Percentiles rank a stretch among this genome's conserved stretches.
phyloP scores from a whole-genome alignment of 345 rosid species.

The Streptanthus diversifolius region DNA sequence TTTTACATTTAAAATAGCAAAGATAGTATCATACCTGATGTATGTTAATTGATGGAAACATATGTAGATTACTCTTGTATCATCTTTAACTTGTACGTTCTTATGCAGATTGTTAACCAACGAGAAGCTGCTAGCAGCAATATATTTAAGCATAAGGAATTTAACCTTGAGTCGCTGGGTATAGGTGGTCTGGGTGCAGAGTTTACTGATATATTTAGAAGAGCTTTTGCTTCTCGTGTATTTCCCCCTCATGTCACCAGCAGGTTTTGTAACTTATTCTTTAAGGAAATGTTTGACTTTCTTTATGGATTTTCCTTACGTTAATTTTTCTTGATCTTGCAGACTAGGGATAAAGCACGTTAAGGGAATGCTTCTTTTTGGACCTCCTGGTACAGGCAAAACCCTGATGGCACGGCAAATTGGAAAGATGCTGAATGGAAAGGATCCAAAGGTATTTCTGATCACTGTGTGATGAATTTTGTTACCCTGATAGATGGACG shows the following conservation, averaged over 20 bases:
- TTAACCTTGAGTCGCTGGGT: constrained; percentile 90
- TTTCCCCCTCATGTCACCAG: constrained; percentile 93
- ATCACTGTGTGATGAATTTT: not conserved
- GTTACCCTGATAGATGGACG: not conserved
- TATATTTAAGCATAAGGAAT: constrained; percentile 90
- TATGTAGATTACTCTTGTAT: constrained; percentile 8
- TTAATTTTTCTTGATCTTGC: constrained; percentile 35
- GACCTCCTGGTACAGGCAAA: constrained; percentile 99
- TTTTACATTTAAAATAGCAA: not conserved
- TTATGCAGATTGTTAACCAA: constrained; percentile 80
- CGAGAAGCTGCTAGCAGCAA: constrained; percentile 98
- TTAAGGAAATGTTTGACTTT: constrained; percentile 14
- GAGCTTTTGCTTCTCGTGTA: constrained; percentile 99
- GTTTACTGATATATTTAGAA: constrained; percentile 96
- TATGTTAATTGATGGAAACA: not conserved
- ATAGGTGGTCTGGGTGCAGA: constrained; percentile 99
- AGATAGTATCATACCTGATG: not conserved
- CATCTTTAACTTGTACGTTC: not conserved
- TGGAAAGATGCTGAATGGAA: constrained; percentile 98
- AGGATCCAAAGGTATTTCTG: constrained; percentile 84
- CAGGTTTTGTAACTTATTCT: constrained; percentile 50
- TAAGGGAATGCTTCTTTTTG: constrained; percentile 93
- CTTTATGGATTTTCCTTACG: constrained; percentile 12
- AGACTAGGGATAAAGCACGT: constrained; percentile 99
- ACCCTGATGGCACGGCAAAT: constrained; percentile 99